Conservation (phyloP, 2,329 filamentous ascomycete genomes). For the Mycocentrospora acerina region DNA sequence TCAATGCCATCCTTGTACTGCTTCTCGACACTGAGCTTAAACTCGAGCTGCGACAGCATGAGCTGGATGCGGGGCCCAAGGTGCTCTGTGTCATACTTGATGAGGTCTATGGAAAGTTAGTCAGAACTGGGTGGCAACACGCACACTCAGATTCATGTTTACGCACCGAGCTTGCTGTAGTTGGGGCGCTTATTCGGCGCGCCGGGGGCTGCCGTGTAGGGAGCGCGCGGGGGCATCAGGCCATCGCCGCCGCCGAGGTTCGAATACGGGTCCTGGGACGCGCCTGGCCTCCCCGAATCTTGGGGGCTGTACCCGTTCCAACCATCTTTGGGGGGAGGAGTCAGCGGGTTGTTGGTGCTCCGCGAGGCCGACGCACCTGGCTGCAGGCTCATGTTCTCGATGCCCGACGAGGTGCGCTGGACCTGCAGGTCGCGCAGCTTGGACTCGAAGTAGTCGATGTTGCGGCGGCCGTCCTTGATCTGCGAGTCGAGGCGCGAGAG, state of each 20-base stretch:
- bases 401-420: slow-evolving; percentile 69
- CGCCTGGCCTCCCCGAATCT: slow-evolving; percentile 66
- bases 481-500: slow-evolving; percentile 88
- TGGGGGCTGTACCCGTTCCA: slow-evolving; percentile 52
- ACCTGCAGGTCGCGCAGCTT: slow-evolving; percentile 85
- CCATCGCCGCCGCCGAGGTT: slow-evolving; percentile 67
- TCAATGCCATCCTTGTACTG: slow-evolving; percentile 99
- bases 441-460: slow-evolving; percentile 94
- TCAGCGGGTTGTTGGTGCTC: slow-evolving; percentile 41
- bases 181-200: slow-evolving; percentile 72
- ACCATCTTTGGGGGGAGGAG: slow-evolving; percentile 73
- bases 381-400: slow-evolving; percentile 66
- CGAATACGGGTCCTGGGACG: slow-evolving; percentile 51
- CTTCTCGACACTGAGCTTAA: slow-evolving; percentile 97
- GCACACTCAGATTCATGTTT: too few relatives aligned
- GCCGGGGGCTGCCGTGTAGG: slow-evolving; percentile 72
- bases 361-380: slow-evolving; percentile 47
- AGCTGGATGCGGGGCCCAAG: slow-evolving; percentile 96
- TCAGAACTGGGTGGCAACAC: neutral
- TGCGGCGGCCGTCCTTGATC: slow-evolving; percentile 89
- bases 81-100: slow-evolving; percentile 97
- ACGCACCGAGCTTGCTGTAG: slow-evolving; percentile 90
- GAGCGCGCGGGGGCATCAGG: slow-evolving; percentile 78
- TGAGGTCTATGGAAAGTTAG: slow-evolving; percentile 67
- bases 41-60: slow-evolving; percentile 97